Percentiles rank a stretch among this genome's conserved stretches.
phyloP scores from a whole-genome alignment of 1,284 basidiomycete genomes.

The Cutaneotrichosporon cutaneum region DNA sequence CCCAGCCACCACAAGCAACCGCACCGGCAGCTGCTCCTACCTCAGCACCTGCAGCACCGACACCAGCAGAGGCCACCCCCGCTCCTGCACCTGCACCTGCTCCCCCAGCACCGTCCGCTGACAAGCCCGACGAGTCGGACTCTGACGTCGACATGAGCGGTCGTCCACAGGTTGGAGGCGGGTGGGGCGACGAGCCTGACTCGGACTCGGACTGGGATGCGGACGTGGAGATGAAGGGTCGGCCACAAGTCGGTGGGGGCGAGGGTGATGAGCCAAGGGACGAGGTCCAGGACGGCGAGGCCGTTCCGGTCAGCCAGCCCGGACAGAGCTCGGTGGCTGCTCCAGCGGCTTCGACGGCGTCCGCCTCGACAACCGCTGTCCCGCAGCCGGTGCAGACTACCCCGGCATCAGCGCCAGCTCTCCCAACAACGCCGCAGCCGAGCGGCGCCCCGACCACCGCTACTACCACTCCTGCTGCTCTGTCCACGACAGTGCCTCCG shows the following conservation, averaged over 20 bases:
- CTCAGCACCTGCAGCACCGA: not conserved
- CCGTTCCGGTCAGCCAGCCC: not conserved
- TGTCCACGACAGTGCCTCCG: no score
- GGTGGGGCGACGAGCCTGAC: constrained; percentile 18
- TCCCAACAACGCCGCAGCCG: not conserved
- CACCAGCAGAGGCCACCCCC: constrained; percentile 8
- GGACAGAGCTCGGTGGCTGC: not conserved
- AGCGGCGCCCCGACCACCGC: no score
- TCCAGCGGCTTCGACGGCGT: not conserved
- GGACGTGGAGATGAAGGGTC: not conserved
- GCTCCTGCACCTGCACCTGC: constrained; percentile 11
- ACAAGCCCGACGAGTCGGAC: constrained; percentile 19
- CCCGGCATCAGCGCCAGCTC: not conserved
- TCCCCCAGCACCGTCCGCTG: not conserved
- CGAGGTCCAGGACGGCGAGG: not conserved
- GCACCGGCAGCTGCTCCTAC: not conserved
- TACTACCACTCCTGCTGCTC: no score
- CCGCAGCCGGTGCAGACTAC: not conserved
- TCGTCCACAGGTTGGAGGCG: constrained; percentile 42
- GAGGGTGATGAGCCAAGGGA: not conserved
- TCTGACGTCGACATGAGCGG: constrained; percentile 41
- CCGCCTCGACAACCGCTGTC: not conserved
- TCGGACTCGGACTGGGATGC: not conserved
- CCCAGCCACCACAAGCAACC: not conserved
- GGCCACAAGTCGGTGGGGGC: not conserved